Percentiles rank a stretch among this genome's conserved stretches.
Evolutionary conservation across 768 basidiomycete species (phyloP).

Genomic region (Boletales sp.): DNA sequence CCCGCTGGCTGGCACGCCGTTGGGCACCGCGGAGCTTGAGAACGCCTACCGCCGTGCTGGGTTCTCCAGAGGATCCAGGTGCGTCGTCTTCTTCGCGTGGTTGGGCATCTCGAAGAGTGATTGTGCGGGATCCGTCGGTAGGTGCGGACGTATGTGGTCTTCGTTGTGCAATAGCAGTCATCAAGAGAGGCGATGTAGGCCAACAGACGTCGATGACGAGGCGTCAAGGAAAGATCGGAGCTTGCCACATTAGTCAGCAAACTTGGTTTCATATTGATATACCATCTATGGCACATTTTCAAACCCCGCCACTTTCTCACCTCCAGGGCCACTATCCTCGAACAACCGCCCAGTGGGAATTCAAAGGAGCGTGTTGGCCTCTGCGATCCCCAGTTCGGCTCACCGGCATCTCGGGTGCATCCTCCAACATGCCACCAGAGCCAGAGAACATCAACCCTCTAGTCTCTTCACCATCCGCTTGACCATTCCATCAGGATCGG

Average conservation of each 20-base stretch:
- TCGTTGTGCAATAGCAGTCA: constrained; percentile 19
- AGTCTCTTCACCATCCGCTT: too few relatives aligned
- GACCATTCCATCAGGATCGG: not conserved
- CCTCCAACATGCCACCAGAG: too few relatives aligned
- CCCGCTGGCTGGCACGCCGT: constrained; percentile 46
- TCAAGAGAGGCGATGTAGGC: constrained; percentile 5
- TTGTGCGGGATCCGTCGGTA: constrained; percentile 52
- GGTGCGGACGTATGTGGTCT: constrained; percentile 40
- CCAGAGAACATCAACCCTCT: too few relatives aligned
- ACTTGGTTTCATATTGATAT: too few relatives aligned
- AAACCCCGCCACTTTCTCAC: too few relatives aligned
- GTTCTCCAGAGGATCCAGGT: constrained; percentile 19
- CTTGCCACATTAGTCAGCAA: constrained; percentile 18
- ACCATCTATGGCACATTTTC: too few relatives aligned
- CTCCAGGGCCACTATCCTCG: too few relatives aligned
- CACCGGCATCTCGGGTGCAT: too few relatives aligned
- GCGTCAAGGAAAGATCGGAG: too few relatives aligned
- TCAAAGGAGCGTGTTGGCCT: too few relatives aligned
- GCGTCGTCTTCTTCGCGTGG: constrained; percentile 28
- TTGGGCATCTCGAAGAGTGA: constrained; percentile 41
- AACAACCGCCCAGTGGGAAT: too few relatives aligned
- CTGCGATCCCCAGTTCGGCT: too few relatives aligned
- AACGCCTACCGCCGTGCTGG: constrained; percentile 38
- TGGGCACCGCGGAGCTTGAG: constrained; percentile 59
- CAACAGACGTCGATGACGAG: not conserved